These are phyloP conservation scores for Conticribra weissflogii DNA, from an alignment of 108 stramenopile species.

Conservation along the genomic window DNA sequence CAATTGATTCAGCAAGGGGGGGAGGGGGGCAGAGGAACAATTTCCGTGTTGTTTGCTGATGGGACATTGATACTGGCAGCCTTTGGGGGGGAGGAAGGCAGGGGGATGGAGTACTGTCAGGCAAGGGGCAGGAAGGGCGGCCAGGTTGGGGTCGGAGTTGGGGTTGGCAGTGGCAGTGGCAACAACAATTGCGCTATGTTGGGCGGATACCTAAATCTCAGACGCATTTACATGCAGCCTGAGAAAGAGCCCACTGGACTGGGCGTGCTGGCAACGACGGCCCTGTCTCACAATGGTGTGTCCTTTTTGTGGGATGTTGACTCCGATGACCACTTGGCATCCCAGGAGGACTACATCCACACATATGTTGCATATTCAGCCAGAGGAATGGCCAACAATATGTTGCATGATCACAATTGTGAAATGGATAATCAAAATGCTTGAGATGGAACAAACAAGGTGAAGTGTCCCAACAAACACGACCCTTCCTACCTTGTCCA, in stretches of 20 bases:
- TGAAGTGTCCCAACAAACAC: too few relatives aligned
- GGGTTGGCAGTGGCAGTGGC: too few relatives aligned
- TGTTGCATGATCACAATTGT: background rate
- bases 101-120: constrained; percentile 2
- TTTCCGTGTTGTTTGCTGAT: background rate
- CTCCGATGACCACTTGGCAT: background rate
- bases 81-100: constrained; percentile 15
- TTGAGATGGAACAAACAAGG: background rate
- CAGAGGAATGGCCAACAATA: background rate
- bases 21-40: constrained; percentile 23
- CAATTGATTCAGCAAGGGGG: constrained; percentile 13
- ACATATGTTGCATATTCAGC: constrained; percentile 1
- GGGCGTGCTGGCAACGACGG: background rate
- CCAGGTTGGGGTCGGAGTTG: background rate
- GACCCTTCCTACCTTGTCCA: too few relatives aligned
- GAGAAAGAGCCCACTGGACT: background rate
- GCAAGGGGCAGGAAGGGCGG: constrained; percentile 12
- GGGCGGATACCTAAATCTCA: constrained; percentile 16
- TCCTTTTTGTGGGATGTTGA: constrained; percentile 10
- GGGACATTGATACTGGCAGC: background rate
- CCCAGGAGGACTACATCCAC: constrained; percentile 12
- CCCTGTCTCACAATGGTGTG: constrained; percentile 6
- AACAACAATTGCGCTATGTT: background rate
- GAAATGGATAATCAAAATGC: background rate
- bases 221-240: background rate